Evolutionary conservation across 2,329 filamentous ascomycete genomes (phyloP), one percentile per base, ranked within the genome.

Genomic region (Elsinoe arachidis): DNA sequence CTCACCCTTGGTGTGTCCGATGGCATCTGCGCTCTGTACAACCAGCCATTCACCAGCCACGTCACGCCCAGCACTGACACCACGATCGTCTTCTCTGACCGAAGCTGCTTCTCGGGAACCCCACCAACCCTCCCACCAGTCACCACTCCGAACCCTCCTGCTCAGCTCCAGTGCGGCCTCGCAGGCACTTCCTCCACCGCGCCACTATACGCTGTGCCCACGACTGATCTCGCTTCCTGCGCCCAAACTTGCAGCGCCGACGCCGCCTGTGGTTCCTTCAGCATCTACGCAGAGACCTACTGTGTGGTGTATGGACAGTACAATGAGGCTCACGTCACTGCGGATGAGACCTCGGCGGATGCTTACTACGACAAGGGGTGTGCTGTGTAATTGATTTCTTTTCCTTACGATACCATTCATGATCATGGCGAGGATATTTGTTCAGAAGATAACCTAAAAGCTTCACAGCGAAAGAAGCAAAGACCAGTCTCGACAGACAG

Each of bases 341-440:
- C 49, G 3, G 49, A 53, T 12, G 49, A 53, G 7, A 21, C 49
- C 19, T 14, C 34, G 19, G 15, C 33, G 11, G 49, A 53, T 4
- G 49, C 39, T 34, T 53, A 37, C 17, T 53, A 53, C 15, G 49
- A 53, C 19, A 26, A 35, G 26, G 49, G 49, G 12, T 53, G 49
- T 34, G 14, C 33, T 4, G 49, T 35, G 11, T 53, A 39, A 53
- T 5, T 14, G 5, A 9, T 9, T 3, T 46, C 21, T 19, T 51
- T 51, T 34, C 26, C 3, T 51, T 30, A 46, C 41, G 41, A 46
- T 46, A 46, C 46, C 26, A 51, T 51, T 51, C 46, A 51, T 51
- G 46, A 51, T 35, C 15, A 11, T 34, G 46, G 14, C n/a, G 33
- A 21, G 46, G 26, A 51, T 15, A 17, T 34, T 15, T 34, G n/a